Evolutionary conservation across 106 monocot species (phyloP).

Genomic region (Apostasia ramifera): DNA sequence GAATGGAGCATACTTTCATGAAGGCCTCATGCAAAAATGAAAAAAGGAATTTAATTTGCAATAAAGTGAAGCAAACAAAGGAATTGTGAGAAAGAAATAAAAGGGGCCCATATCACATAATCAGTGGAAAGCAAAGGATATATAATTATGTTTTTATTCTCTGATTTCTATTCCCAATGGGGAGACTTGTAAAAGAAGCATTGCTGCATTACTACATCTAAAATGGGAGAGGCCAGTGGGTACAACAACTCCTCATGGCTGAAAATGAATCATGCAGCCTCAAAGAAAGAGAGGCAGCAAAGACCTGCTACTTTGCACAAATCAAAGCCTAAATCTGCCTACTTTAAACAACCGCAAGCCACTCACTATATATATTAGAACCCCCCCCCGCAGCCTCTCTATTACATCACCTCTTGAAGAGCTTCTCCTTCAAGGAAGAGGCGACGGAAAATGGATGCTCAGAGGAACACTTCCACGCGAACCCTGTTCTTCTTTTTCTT

Average conservation of each 20-base stretch:
- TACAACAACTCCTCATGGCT: slow-evolving; percentile 12
- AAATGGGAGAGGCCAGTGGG: slow-evolving; percentile 11
- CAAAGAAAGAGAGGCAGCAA: not conserved
- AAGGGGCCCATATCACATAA: too few species aligned
- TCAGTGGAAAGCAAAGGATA: too few species aligned
- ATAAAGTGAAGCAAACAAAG: too few species aligned
- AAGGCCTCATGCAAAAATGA: too few species aligned
- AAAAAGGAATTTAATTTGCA: too few species aligned
- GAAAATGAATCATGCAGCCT: too few species aligned
- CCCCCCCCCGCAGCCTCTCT: not conserved
- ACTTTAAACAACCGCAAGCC: slow-evolving; percentile 12
- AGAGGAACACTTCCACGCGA: not conserved
- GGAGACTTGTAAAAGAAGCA: not conserved
- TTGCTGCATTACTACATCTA: not conserved
- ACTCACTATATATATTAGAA: not conserved
- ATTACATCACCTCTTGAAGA: not conserved
- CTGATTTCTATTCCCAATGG: too few species aligned
- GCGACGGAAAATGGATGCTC: not conserved
- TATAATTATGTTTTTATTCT: too few species aligned
- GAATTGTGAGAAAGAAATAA: too few species aligned
- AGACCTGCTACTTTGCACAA: slow-evolving; percentile 5
- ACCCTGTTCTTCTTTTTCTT: slow-evolving; percentile 1
- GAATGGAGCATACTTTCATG: too few species aligned
- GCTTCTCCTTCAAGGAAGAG: not conserved
- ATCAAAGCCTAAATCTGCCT: slow-evolving; percentile 31